Evolutionary conservation across 1,139 yeast species (phyloP), one percentile per base, ranked within the genome.

Genomic region (Zhuliangozyma blackwelliae): DNA sequence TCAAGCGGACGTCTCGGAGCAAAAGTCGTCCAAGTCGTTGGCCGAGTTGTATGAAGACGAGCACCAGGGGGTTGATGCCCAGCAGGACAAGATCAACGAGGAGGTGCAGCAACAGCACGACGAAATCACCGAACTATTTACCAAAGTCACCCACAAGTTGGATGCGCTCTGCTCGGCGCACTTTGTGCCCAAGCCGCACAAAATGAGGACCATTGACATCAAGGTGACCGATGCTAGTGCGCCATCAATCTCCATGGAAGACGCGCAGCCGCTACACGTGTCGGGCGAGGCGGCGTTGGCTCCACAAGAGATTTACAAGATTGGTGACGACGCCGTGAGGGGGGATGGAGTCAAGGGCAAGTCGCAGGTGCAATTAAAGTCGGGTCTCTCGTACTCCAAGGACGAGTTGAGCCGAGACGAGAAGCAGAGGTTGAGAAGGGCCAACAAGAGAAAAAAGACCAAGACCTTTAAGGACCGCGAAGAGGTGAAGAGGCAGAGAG

Each of bases 21-120:
- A 80, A 40, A 92, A 92, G 60, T 86, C 96, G 1, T 59, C 79
- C 23, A 88, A 89, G 59, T 88, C 97, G 3, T 76, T 92, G 48
- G 96, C 97, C 1, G 97, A 92, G 52, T 61, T 87, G 29, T 92
- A 92, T 57, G 97, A 90, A 59, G 95, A 88, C 40, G 96, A 88
- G 44, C 81, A 77, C 50, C 74, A 80, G 40, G 61, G 68, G 36
- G 65, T 59, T 7, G 71, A 68, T 31, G 69, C 70, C n/a, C 50
- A 50, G 35, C 59, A 63, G 29, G 65, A 68, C 43, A 65, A 66
- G 43, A 57, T 66, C 26, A 70, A 73, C 31, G 95, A 85, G 43
- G 84, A 82, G 51, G 59, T 84, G 13, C 70, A 77, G 39, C 72
- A 72, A 36, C 82, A 85, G 10, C 97, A 92, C 58, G 77, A 79